phyloP scores from a whole-genome alignment of 2,329 filamentous ascomycete genomes.

The Beauveria sp. region DNA sequence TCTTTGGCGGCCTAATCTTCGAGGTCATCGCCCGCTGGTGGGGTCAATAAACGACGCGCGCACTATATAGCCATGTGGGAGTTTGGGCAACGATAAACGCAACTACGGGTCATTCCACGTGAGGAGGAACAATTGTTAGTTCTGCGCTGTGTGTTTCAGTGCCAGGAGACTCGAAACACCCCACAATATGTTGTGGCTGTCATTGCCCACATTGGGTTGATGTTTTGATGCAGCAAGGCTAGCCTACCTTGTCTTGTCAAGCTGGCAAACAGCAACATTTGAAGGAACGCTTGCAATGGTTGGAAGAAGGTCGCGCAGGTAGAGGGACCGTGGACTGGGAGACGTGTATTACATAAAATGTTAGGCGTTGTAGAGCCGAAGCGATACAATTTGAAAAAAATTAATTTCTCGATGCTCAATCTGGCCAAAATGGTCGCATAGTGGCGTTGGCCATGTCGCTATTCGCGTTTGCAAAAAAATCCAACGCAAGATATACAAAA shows the following conservation, averaged over 20 bases:
- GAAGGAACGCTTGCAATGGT: neutral
- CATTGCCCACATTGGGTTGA: neutral
- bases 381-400: neutral
- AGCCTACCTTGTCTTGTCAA: neutral
- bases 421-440: neutral
- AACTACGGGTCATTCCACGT: neutral
- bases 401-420: constrained; percentile 4
- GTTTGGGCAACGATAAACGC: neutral
- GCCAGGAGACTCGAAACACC: neutral
- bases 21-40: constrained; percentile 48
- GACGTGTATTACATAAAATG: neutral
- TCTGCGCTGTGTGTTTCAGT: neutral
- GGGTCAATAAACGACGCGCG: constrained; percentile 6
- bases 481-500: neutral
- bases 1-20: constrained; percentile 54
- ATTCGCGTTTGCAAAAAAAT: neutral
- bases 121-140: neutral
- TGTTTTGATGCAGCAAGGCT: neutral
- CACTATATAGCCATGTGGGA: neutral
- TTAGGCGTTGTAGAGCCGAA: neutral
- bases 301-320: neutral
- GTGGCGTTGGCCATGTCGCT: neutral
- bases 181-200: neutral
- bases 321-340: neutral
- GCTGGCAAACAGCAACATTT: neutral